Evolutionary conservation across 768 basidiomycete species (phyloP), one percentile per base, ranked within the genome.

Genomic region (Termitomyces sp.): DNA sequence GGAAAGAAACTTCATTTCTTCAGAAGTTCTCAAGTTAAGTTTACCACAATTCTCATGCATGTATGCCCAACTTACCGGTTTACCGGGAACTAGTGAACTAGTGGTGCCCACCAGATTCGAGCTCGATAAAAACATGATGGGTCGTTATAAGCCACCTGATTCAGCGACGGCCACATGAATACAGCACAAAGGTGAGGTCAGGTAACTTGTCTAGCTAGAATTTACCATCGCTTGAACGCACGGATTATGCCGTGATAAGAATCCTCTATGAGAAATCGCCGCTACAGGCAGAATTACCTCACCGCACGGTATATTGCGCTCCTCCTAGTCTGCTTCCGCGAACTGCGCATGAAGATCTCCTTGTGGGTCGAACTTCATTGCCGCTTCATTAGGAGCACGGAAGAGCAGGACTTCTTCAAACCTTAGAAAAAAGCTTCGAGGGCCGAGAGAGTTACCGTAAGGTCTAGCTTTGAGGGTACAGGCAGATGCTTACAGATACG

Each of bases 311-410:
- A 40, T 47, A 4, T 34, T 24, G 44, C 5, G 8, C 52, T 27
- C 30, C 52, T 27, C 30, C 45, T 44, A 33, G 34, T 14, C 14
- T 13, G 52, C 32, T 49, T 61, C 56, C 16, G 33, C 42, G 46
- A 43, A 46, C 43, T 55, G 50, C 24, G 44, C 37, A 30, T 34
- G 49, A 58, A 57, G 61, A 55, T 58, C 56, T 44, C 53, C 57
- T 45, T 49, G 42, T 52, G 39, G 56, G 22, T 44, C 26, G 32
- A 24, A 26, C 27, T 44, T 58, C 44, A 53, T 53, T 44, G 50
- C 53, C 44, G 57, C 34, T 51, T 58, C 44, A 62, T 55, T 39
- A 62, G 54, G 61, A 58, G 57, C 53, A 50, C 42, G 24, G 45
- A 44, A 40, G 14, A 13, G 16, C 44, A 6, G 18, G n/a, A 4